Conservation (phyloP, 352 stramenopile genomes). For the Pythium periplocum region DNA sequence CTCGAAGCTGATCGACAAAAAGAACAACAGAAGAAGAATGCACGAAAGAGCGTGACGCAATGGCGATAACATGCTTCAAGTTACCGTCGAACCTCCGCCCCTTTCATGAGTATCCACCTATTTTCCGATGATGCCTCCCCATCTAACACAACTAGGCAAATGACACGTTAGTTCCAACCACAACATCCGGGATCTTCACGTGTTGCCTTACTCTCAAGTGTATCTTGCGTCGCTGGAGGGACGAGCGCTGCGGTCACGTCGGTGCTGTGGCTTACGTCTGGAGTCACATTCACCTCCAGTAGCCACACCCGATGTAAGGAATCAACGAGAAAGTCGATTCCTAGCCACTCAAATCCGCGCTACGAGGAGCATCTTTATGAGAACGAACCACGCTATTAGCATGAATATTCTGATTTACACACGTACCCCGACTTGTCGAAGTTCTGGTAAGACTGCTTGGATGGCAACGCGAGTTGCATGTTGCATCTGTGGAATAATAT, state of each 20-base stretch:
- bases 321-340: slow-evolving; percentile 80
- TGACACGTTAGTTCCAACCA: too few relatives aligned
- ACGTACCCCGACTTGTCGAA: slow-evolving; percentile 51
- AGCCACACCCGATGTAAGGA: slow-evolving; percentile 53
- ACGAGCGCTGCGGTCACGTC: slow-evolving; percentile 44
- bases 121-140: too few relatives aligned
- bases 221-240: slow-evolving; percentile 40
- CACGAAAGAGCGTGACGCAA: slow-evolving; percentile 30
- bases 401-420: neutral
- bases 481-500: slow-evolving; percentile 57
- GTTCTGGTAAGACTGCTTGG: slow-evolving; percentile 30
- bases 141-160: too few relatives aligned
- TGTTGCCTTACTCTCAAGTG: slow-evolving; percentile 31
- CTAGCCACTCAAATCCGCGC: slow-evolving; percentile 83
- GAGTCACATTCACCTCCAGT: slow-evolving; percentile 86
- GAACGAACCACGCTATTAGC: neutral
- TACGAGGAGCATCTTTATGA: slow-evolving; percentile 12
- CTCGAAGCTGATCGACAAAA: slow-evolving; percentile 45
- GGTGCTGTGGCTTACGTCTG: slow-evolving; percentile 81
- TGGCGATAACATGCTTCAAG: slow-evolving; percentile 21
- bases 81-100: too few relatives aligned
- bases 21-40: slow-evolving; percentile 41
- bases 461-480: slow-evolving; percentile 31
- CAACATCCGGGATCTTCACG: too few relatives aligned
- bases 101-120: too few relatives aligned